Conservation (phyloP, 2,329 filamentous ascomycete genomes). For the Diaporthe sp. region DNA sequence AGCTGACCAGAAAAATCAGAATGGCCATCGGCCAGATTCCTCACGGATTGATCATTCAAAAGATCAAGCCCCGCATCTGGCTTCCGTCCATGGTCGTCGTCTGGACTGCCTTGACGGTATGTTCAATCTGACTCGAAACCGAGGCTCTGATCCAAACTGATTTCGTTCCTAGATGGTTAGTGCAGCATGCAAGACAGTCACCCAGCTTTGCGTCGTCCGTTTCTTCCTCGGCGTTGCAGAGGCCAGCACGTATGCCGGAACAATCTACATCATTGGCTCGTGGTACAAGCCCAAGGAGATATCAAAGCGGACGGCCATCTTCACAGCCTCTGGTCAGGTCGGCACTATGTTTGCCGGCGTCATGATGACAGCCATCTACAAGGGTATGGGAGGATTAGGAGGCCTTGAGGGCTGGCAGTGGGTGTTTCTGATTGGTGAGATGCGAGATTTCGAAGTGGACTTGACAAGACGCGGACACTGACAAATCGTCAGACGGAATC, state of each 20-base stretch:
- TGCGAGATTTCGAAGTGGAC: neutral
- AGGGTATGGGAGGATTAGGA: conserved; percentile 54
- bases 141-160: neutral
- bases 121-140: neutral
- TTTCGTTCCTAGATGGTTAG: conserved; percentile 36
- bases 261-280: conserved; percentile 64
- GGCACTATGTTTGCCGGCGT: conserved; percentile 69
- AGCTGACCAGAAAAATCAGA: conserved; percentile 2
- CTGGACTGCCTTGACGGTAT: conserved; percentile 61
- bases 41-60: conserved; percentile 60
- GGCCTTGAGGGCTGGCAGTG: conserved; percentile 62
- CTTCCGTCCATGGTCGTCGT: conserved; percentile 61
- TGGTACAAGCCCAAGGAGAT: conserved; percentile 69
- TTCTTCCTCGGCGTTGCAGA: conserved; percentile 61
- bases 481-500: conserved; percentile 53
- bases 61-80: conserved; percentile 61
- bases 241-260: conserved; percentile 61
- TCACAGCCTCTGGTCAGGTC: conserved; percentile 64
- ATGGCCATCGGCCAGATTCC: conserved; percentile 57
- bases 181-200: conserved; percentile 49
- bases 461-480: neutral
- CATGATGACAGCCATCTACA: conserved; percentile 62
- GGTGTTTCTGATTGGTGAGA: conserved; percentile 37
- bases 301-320: conserved; percentile 66
- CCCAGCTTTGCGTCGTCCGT: conserved; percentile 55